Percentiles rank a stretch among this genome's conserved stretches.
These are phyloP conservation scores for Adiantum capillusveneris DNA, from an alignment of 75 land plant genomes.

Conservation along the genomic window DNA sequence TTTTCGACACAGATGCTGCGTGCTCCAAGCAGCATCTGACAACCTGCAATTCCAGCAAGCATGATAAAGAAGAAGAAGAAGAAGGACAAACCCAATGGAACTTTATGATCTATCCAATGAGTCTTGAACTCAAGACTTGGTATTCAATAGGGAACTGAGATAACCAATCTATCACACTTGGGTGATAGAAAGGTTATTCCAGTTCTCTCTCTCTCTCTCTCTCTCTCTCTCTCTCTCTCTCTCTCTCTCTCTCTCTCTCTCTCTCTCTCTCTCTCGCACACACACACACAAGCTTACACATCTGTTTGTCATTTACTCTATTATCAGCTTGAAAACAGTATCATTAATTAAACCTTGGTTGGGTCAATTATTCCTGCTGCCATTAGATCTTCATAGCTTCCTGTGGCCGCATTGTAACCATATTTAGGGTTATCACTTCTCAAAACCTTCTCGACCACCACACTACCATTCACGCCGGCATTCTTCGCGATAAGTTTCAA, in stretches of 20 bases:
- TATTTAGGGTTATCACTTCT: constrained; percentile 43
- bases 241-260: no score
- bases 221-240: no score
- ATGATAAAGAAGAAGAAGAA: neutral
- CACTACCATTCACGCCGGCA: constrained; percentile 73
- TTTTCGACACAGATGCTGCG: constrained; percentile 71
- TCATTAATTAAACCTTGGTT: constrained; percentile 46
- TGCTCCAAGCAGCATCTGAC: constrained; percentile 68
- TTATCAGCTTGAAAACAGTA: neutral
- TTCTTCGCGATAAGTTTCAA: no score
- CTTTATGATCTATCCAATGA: no score
- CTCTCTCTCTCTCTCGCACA: neutral
- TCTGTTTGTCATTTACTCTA: neutral
- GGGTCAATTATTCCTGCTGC: constrained; percentile 87
- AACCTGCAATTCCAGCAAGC: constrained; percentile 21
- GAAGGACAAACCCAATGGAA: neutral
- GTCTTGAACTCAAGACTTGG: no score
- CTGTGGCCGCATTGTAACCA: constrained; percentile 88
- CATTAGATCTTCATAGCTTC: constrained; percentile 75
- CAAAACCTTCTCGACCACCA: constrained; percentile 77
- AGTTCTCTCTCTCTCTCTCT: no score
- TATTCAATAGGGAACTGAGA: no score
- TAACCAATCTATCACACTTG: no score
- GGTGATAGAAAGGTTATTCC: no score
- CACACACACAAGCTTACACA: neutral